phyloP scores from a whole-genome alignment of 345 rosid genomes.

The Ceriops zippeliana region DNA sequence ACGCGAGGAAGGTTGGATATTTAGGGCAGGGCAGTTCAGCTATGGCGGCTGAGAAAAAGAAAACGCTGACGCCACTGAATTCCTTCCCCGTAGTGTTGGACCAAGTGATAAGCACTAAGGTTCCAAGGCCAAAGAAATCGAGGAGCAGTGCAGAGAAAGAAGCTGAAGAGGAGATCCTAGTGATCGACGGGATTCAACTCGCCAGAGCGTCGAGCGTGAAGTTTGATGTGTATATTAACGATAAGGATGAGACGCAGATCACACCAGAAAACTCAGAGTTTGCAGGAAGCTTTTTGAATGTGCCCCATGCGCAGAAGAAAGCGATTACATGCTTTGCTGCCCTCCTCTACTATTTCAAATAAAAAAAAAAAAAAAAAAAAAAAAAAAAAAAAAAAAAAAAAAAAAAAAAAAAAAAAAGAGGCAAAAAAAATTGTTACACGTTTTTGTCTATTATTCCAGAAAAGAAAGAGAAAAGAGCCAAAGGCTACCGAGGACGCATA shows the following conservation, averaged over 20 bases:
- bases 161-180: slow-evolving; percentile 50
- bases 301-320: slow-evolving; percentile 44
- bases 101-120: slow-evolving; percentile 24
- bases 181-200: slow-evolving; percentile 40
- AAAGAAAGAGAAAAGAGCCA: too few species aligned
- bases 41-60: slow-evolving; percentile 28
- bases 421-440: too few species aligned
- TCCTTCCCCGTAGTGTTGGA: slow-evolving; percentile 37
- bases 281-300: slow-evolving; percentile 51
- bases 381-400: too few species aligned
- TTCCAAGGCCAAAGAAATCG: slow-evolving; percentile 42
- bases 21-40: slow-evolving; percentile 12
- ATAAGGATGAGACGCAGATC: slow-evolving; percentile 28
- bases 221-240: slow-evolving; percentile 50
- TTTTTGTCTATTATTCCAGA: too few species aligned
- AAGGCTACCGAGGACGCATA: too few species aligned
- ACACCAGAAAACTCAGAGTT: slow-evolving; percentile 42
- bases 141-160: slow-evolving; percentile 48
- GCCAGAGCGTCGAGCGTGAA: slow-evolving; percentile 29
- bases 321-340: too few species aligned
- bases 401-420: too few species aligned
- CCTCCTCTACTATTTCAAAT: too few species aligned
- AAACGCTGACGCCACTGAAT: neutral
- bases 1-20: too few species aligned
- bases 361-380: too few species aligned